phyloP scores from a whole-genome alignment of 169 alveolate species.

The Plasmodium inui region DNA sequence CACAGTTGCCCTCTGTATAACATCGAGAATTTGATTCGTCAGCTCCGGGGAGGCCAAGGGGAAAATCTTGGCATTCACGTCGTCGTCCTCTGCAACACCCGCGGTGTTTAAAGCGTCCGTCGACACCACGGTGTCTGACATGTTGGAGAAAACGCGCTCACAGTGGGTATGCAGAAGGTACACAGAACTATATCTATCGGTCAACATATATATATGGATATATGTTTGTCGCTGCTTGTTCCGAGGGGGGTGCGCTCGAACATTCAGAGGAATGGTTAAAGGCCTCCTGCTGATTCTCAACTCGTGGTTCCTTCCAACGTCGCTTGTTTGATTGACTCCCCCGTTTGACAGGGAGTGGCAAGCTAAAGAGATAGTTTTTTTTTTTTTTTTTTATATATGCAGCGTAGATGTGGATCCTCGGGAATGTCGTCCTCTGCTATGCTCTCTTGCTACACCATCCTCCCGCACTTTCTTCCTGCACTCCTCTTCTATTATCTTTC shows the following conservation, averaged over 20 bases:
- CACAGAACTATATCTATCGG: background rate
- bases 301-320: background rate
- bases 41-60: constrained; percentile 93
- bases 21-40: constrained; percentile 89
- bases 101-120: background rate
- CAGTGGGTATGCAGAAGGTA: background rate
- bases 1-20: constrained; percentile 94
- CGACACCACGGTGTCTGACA: background rate
- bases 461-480: background rate
- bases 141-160: background rate
- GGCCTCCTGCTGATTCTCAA: background rate
- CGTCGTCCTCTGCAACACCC: constrained; percentile 29
- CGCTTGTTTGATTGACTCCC: background rate
- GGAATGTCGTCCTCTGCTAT: background rate
- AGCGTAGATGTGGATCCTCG: background rate
- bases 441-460: too few species aligned
- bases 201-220: background rate
- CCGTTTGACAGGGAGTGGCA: background rate
- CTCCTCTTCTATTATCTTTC: background rate
- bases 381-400: background rate
- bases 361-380: background rate
- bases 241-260: background rate
- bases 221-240: background rate
- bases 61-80: constrained; percentile 90
- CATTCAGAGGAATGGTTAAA: background rate